Percentiles rank a stretch among this genome's conserved stretches.
Evolutionary conservation across 2,329 filamentous ascomycete species (phyloP).

Genomic region (Hawksworthiomyces lignivorus): DNA sequence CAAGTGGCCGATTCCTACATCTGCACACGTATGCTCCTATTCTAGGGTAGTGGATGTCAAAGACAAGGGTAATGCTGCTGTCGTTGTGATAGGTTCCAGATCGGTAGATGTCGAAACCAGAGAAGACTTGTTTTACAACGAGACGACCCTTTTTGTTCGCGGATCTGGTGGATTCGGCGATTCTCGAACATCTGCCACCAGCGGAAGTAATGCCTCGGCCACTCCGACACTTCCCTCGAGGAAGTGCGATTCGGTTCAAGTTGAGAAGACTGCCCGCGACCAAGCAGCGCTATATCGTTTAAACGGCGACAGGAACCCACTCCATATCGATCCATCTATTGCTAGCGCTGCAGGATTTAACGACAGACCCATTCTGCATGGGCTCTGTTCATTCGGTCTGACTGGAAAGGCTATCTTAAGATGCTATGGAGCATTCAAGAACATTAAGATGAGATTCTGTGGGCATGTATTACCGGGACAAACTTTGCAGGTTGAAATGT

Average conservation of each 20-base stretch:
- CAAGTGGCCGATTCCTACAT: slow-evolving; percentile 85
- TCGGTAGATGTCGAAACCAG: slow-evolving; percentile 80
- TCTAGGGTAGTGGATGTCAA: slow-evolving; percentile 85
- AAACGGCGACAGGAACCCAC: slow-evolving; percentile 89
- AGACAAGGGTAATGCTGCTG: slow-evolving; percentile 86
- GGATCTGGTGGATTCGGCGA: slow-evolving; percentile 89
- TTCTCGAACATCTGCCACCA: slow-evolving; percentile 64
- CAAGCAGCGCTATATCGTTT: slow-evolving; percentile 91
- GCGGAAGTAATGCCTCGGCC: slow-evolving; percentile 69
- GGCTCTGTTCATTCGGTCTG: slow-evolving; percentile 88
- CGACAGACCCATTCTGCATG: slow-evolving; percentile 87
- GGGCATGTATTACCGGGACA: slow-evolving; percentile 79
- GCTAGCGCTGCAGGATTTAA: slow-evolving; percentile 95
- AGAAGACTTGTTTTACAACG: slow-evolving; percentile 94
- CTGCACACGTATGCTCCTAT: slow-evolving; percentile 65
- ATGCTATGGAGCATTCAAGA: slow-evolving; percentile 75
- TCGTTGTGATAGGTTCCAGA: slow-evolving; percentile 71
- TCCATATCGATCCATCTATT: slow-evolving; percentile 92
- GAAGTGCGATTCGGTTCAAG: slow-evolving; percentile 70
- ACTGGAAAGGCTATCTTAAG: slow-evolving; percentile 84
- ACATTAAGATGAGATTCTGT: slow-evolving; percentile 87
- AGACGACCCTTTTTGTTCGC: slow-evolving; percentile 85
- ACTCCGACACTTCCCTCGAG: slow-evolving; percentile 68
- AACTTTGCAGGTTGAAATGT: slow-evolving; percentile 91
- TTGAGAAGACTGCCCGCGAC: slow-evolving; percentile 80